Evolutionary conservation across 1,139 yeast species (phyloP).

Genomic region (Williopsis jadinii): DNA sequence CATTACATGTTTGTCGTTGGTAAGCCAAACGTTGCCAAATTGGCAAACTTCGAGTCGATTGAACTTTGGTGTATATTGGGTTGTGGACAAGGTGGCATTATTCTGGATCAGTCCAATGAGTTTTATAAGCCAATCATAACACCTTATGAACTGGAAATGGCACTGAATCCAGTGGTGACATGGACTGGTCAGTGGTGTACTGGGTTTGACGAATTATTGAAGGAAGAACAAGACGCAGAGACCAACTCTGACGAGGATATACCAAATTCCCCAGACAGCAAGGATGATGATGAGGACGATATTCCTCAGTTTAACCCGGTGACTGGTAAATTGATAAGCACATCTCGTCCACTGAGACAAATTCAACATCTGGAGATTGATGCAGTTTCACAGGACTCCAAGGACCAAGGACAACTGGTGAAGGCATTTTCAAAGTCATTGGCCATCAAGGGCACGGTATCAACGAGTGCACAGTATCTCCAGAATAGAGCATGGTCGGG

Average conservation of each 20-base stretch:
- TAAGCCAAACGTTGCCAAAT: constrained; percentile 94
- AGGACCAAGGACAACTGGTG: constrained; percentile 38
- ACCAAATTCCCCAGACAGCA: constrained; percentile 2
- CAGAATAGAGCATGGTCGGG: constrained; percentile 85
- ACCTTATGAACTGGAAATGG: constrained; percentile 83
- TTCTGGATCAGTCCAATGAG: constrained; percentile 68
- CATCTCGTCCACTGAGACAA: constrained; percentile 68
- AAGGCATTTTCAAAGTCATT: constrained; percentile 54
- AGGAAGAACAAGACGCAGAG: constrained; percentile 24
- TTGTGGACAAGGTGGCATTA: constrained; percentile 90
- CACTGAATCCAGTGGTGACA: constrained; percentile 62
- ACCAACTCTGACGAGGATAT: constrained; percentile 10
- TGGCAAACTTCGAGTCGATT: constrained; percentile 88
- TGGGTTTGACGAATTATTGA: constrained; percentile 43
- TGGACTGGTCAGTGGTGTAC: constrained; percentile 96
- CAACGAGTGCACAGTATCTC: constrained; percentile 78
- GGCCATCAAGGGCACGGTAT: constrained; percentile 68
- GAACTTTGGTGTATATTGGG: constrained; percentile 95
- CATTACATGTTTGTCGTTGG: constrained; percentile 95
- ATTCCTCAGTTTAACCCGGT: constrained; percentile 88
- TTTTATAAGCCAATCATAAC: constrained; percentile 89
- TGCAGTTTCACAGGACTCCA: constrained; percentile 20
- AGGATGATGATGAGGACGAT: constrained; percentile 41
- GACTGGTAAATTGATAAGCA: constrained; percentile 65
- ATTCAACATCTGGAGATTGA: constrained; percentile 59